A percentile compares a stretch with the other conserved stretches of the same genome.
phyloP scores from a whole-genome alignment of 805 yeast species.

The Candida ficus region DNA sequence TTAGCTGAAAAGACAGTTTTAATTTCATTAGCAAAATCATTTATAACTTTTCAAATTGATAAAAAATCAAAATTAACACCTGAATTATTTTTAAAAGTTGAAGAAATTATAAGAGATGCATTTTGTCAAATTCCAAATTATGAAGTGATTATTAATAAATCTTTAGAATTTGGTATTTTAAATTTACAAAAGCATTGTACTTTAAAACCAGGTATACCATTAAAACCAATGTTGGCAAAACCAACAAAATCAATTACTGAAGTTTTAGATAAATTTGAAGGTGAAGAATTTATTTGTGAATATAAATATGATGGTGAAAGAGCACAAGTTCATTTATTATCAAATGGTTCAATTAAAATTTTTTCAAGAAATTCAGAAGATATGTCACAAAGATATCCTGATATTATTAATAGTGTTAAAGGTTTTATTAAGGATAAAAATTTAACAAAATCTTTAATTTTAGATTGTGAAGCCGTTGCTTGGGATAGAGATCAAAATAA shows the following conservation, averaged over 20 bases:
- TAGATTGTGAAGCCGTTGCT: constrained; percentile 97
- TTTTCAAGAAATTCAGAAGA: constrained; percentile 95
- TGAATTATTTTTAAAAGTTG: constrained; percentile 56
- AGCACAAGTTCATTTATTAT: constrained; percentile 82
- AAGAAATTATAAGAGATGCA: constrained; percentile 76
- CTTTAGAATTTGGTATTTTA: constrained; percentile 62
- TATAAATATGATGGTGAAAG: constrained; percentile 98
- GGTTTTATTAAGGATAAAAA: constrained; percentile 42
- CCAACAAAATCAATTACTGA: constrained; percentile 95
- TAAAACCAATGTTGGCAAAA: constrained; percentile 97
- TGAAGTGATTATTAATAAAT: constrained; percentile 64
- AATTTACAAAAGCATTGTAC: constrained; percentile 63
- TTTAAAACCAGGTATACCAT: constrained; percentile 86
- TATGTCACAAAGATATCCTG: constrained; percentile 96
- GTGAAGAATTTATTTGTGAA: constrained; percentile 86
- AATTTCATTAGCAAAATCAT: constrained; percentile 78
- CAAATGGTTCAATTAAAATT: constrained; percentile 62
- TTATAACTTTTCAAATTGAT: constrained; percentile 54
- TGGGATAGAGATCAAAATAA: constrained; percentile 79
- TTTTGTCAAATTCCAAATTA: constrained; percentile 90
- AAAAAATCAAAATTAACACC: constrained; percentile 28
- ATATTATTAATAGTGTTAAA: constrained; percentile 63
- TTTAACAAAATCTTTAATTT: constrained; percentile 53
- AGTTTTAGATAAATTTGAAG: constrained; percentile 82
- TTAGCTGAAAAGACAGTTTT: constrained; percentile 91